Percentiles rank a stretch among this genome's conserved stretches.
phyloP scores from a whole-genome alignment of 805 yeast genomes.

The Saturnispora halmiae region DNA sequence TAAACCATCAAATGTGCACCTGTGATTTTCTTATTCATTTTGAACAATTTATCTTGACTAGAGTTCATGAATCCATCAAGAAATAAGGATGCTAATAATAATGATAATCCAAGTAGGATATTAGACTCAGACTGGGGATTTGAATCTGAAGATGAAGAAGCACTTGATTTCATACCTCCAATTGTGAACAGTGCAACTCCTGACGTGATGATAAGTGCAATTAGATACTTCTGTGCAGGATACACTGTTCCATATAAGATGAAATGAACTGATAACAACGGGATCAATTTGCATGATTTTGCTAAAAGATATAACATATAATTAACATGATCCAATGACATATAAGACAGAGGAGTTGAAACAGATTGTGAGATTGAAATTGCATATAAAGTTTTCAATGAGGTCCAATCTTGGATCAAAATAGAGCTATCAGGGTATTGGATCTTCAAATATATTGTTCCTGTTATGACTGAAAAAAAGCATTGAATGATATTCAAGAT shows the following conservation, averaged over 20 bases:
- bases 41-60: conserved; percentile 80
- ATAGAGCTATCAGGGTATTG: not conserved
- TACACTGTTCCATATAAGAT: conserved; percentile 60
- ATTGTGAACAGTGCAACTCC: conserved; percentile 81
- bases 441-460: conserved; percentile 44
- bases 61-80: conserved; percentile 91
- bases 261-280: conserved; percentile 83
- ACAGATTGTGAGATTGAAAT: conserved; percentile 70
- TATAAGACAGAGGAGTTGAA: conserved; percentile 75
- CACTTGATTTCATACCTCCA: conserved; percentile 22
- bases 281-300: conserved; percentile 87
- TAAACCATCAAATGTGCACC: conserved; percentile 88
- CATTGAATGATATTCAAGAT: conserved; percentile 73
- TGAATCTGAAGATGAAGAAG: not conserved
- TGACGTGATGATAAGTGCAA: conserved; percentile 66
- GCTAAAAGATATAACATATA: conserved; percentile 79
- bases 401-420: conserved; percentile 15
- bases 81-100: conserved; percentile 54
- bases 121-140: no score
- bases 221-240: conserved; percentile 67
- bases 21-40: conserved; percentile 37
- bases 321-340: conserved; percentile 73
- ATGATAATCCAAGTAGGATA: conserved; percentile 46
- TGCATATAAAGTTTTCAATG: conserved; percentile 31
- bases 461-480: conserved; percentile 59